These are phyloP conservation scores for Colletotrichum filicis DNA, from an alignment of 2,329 filamentous ascomycete genomes.

Conservation along the genomic window DNA sequence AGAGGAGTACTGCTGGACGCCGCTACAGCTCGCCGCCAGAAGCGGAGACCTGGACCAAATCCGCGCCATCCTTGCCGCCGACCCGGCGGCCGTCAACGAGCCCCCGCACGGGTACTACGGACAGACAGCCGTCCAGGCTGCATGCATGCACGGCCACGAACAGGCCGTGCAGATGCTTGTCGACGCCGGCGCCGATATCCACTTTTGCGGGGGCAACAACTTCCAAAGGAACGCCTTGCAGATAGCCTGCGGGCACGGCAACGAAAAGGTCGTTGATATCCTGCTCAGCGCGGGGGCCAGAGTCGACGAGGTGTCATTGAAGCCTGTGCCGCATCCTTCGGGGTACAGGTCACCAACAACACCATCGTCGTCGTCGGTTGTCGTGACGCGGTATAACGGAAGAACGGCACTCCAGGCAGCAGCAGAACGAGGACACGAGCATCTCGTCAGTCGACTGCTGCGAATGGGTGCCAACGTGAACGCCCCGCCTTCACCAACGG, in stretches of 20 bases:
- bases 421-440: conserved; percentile 42
- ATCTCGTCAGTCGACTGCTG: conserved; percentile 42
- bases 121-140: conserved; percentile 49
- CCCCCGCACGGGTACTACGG: conserved; percentile 46
- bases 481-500: conserved; percentile 35
- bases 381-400: conserved; percentile 44
- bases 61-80: conserved; percentile 39
- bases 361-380: conserved; percentile 22
- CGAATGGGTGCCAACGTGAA: conserved; percentile 46
- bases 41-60: conserved; percentile 44
- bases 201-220: conserved; percentile 46
- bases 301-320: conserved; percentile 37
- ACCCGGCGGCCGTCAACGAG: conserved; percentile 43
- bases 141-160: conserved; percentile 41
- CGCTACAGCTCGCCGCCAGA: conserved; percentile 47
- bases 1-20: conserved; percentile 45
- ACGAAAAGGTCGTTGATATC: conserved; percentile 37
- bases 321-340: neutral
- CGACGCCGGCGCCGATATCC: conserved; percentile 43
- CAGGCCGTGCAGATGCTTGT: conserved; percentile 43
- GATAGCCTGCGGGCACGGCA: conserved; percentile 46
- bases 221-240: conserved; percentile 51
- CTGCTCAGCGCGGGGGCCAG: conserved; percentile 43
- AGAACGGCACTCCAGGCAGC: conserved; percentile 52
- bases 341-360: neutral